A percentile compares a stretch with the other conserved stretches of the same genome.
These are phyloP conservation scores for Xanthoceras sorbifolium DNA, from an alignment of 345 rosid genomes.

Conservation along the genomic window DNA sequence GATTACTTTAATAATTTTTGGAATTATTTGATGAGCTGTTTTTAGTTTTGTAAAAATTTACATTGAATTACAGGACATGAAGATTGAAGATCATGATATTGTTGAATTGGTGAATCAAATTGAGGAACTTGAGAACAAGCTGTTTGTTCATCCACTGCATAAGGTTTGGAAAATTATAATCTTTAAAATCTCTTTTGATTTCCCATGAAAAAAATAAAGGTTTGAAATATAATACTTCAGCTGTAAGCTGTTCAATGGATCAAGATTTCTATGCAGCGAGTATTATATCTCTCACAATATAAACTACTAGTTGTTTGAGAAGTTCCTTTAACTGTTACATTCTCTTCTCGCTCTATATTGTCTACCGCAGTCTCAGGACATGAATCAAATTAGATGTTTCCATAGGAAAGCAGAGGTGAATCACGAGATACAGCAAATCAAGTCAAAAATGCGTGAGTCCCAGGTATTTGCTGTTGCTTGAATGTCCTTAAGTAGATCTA, in stretches of 20 bases:
- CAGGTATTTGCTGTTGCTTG: constrained; percentile 57
- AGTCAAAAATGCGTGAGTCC: constrained; percentile 94
- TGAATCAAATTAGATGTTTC: constrained; percentile 70
- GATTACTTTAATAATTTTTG: background rate
- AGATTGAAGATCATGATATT: constrained; percentile 86
- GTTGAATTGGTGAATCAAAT: constrained; percentile 78
- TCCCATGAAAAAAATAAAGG: constrained; percentile 36
- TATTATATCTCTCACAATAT: background rate
- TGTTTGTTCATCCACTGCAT: constrained; percentile 83
- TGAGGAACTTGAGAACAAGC: constrained; percentile 79
- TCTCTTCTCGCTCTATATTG: background rate
- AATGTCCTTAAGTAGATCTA: constrained; percentile 20
- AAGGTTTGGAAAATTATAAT: constrained; percentile 55
- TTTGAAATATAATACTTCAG: constrained; percentile 29
- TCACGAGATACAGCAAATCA: constrained; percentile 93
- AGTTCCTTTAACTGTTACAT: constrained; percentile 10
- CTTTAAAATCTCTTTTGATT: background rate
- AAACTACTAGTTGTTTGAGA: constrained; percentile 11
- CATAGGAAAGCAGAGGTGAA: constrained; percentile 92
- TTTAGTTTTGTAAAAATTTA: background rate
- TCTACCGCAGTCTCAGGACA: constrained; percentile 75
- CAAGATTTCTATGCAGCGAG: background rate
- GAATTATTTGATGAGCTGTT: constrained; percentile 3
- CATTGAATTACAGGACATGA: constrained; percentile 77
- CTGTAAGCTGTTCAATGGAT: background rate